Conservation (phyloP, 352 stramenopile species). For the Phytophthora colocasiae region DNA sequence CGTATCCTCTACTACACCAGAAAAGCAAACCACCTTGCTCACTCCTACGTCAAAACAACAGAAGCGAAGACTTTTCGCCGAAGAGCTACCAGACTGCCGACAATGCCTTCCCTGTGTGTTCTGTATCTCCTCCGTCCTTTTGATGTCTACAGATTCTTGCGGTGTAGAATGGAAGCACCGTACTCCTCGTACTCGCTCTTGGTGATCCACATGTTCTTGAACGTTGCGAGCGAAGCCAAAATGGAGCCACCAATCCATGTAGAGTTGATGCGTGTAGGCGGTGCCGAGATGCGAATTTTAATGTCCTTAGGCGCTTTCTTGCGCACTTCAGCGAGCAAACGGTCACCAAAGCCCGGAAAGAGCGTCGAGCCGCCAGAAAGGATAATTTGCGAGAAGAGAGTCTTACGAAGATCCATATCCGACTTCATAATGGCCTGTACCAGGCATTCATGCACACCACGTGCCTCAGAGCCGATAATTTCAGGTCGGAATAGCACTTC, state of each 20-base stretch:
- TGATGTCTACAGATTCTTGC: conserved; percentile 90
- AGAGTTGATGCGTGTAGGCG: conserved; percentile 95
- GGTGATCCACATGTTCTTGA: conserved; percentile 99
- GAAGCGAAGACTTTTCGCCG: conserved; percentile 20
- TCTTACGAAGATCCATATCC: conserved; percentile 96
- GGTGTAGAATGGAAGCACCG: conserved; percentile 96
- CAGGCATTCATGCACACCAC: conserved; percentile 88
- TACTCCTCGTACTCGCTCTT: conserved; percentile 99
- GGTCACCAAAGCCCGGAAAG: conserved; percentile 95
- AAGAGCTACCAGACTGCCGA: neutral
- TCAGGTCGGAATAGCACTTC: conserved; percentile 87
- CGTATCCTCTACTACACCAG: conserved; percentile 27
- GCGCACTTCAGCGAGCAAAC: conserved; percentile 94
- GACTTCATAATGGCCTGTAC: conserved; percentile 97
- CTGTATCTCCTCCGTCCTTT: neutral
- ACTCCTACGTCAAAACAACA: conserved; percentile 41
- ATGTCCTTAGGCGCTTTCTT: conserved; percentile 92
- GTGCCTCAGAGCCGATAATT: conserved; percentile 81
- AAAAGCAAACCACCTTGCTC: conserved; percentile 14
- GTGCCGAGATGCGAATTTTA: conserved; percentile 96
- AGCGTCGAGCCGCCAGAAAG: conserved; percentile 95
- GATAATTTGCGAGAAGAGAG: conserved; percentile 94
- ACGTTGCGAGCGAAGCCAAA: conserved; percentile 96
- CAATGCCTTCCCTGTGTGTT: conserved; percentile 12
- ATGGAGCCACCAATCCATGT: conserved; percentile 99